Percentiles rank a stretch among this genome's conserved stretches.
These are phyloP conservation scores for Westerdykella sp. DNA, from an alignment of 2,329 filamentous ascomycete species.

Conservation along the genomic window DNA sequence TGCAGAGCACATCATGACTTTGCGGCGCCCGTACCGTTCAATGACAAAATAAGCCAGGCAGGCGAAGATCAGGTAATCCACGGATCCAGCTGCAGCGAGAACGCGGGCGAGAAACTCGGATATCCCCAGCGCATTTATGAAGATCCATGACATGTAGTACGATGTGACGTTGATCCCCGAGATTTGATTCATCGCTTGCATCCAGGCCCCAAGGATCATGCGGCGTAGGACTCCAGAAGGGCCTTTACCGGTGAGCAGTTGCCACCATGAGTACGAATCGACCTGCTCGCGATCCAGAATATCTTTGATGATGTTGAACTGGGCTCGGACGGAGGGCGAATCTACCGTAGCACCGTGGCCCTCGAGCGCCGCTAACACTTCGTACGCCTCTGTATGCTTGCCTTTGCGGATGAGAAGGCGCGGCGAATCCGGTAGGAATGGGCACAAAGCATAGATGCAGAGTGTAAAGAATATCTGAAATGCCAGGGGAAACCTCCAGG, in stretches of 20 bases:
- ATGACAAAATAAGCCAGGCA: conserved; percentile 44
- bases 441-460: conserved; percentile 41
- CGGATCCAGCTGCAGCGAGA: conserved; percentile 50
- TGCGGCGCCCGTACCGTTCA: conserved; percentile 50
- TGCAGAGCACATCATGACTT: conserved; percentile 54
- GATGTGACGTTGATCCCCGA: conserved; percentile 37
- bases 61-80: conserved; percentile 46
- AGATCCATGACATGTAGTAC: conserved; percentile 54
- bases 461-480: conserved; percentile 48
- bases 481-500: conserved; percentile 33
- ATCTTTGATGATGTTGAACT: conserved; percentile 37
- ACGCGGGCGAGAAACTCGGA: conserved; percentile 48
- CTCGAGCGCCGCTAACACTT: conserved; percentile 34
- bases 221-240: conserved; percentile 43
- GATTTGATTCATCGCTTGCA: conserved; percentile 49
- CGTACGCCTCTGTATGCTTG: conserved; percentile 37
- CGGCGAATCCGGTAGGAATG: conserved; percentile 45
- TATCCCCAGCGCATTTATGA: conserved; percentile 53
- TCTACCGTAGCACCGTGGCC: conserved; percentile 37
- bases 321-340: conserved; percentile 27
- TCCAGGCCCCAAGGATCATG: conserved; percentile 49
- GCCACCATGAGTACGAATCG: conserved; percentile 43
- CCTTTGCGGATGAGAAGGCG: conserved; percentile 49
- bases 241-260: conserved; percentile 39
- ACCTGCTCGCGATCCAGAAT: conserved; percentile 41